Base-by-base conservation (phyloP, 2,329 filamentous ascomycete genomes). In the Lachnum nothofagi region DNA sequence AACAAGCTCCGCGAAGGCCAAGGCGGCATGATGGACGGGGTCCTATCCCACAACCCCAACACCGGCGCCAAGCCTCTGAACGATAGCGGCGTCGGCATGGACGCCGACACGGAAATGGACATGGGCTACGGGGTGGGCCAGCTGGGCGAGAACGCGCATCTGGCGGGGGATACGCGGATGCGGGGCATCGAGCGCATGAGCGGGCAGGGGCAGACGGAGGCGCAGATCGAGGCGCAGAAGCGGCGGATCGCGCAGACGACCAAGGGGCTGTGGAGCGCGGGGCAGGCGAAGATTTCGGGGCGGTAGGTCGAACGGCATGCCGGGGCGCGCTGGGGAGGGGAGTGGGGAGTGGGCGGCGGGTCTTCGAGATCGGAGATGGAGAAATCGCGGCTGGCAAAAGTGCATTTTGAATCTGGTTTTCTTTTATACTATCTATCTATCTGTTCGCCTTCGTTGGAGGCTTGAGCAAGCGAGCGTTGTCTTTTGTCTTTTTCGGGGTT, bases 1-100 rank as follows among this genome's bases (percentile, higher is more conserved):
- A 85, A 86, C 68, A 86, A 85, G 70, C 69, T 86, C 40, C 75
- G 81, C 49, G 82, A 85, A 66, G 78, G 79, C 2, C 78, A 82
- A 54, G 63, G 64, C 23, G 69, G 74, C 17, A 70, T 82, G 58
- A 84, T 84, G 80, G 77, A 84, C 58, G 81, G 81, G n/a, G 70
- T 71, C 34, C 69, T 67, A 51, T 77, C 74, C 45, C 68, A 68
- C 33, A 76, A 81, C 62, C 77, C 78, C 8, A 60, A 60, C 19
- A 68, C 69, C 12, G 72, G 72, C 14, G 64, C 62, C 34, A 57
- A 63, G 39, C 63, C 66, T 5, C 53, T 66, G 3, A 72, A 72
- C 41, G 75, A 78, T 58, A 72, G 69, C 40, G 68, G 72, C 25
- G 49, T 48, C 35, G 60, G 54, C 12, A 60, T 62, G 56, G 55